phyloP scores from a whole-genome alignment of 2,329 filamentous ascomycete species.

The Phaeosphaeriaceae sp. region DNA sequence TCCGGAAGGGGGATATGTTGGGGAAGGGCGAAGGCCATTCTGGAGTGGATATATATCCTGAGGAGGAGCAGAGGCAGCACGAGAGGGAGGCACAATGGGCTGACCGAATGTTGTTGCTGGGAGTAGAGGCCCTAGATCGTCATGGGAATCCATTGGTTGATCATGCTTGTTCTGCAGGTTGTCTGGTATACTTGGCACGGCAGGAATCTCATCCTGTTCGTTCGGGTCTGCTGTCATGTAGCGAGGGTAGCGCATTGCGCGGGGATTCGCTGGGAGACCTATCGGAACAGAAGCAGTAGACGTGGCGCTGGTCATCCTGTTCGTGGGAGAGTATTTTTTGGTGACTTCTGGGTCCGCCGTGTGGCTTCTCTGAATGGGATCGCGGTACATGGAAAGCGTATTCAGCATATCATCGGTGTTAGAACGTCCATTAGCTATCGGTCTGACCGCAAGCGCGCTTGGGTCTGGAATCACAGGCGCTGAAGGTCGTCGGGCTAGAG shows the following conservation, averaged over 20 bases:
- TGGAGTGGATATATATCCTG: constrained; percentile 46
- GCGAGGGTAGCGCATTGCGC: constrained; percentile 83
- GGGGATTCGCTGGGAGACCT: constrained; percentile 87
- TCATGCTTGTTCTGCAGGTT: constrained; percentile 39
- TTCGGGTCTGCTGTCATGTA: constrained; percentile 66
- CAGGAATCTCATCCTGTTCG: constrained; percentile 57
- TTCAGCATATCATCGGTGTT: constrained; percentile 51
- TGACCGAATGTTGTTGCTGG: constrained; percentile 57
- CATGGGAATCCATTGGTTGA: constrained; percentile 39
- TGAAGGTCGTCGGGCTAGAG: constrained; percentile 75
- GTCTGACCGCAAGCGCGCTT: constrained; percentile 53
- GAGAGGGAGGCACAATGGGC: constrained; percentile 40
- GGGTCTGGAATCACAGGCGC: constrained; percentile 83
- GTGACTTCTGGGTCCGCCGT: constrained; percentile 67
- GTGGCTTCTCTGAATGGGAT: constrained; percentile 62
- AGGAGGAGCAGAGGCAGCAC: constrained; percentile 57
- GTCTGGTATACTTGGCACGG: constrained; percentile 65
- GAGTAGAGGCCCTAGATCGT: constrained; percentile 55
- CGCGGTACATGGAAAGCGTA: constrained; percentile 42
- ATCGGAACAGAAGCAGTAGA: constrained; percentile 63
- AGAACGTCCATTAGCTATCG: constrained; percentile 41
- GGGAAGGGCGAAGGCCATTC: constrained; percentile 28
- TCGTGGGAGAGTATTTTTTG: constrained; percentile 45
- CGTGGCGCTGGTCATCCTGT: constrained; percentile 44
- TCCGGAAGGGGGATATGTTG: constrained; percentile 29